These are phyloP conservation scores for Closterium sp. DNA, from an alignment of 139 green algal genomes.

Conservation along the genomic window DNA sequence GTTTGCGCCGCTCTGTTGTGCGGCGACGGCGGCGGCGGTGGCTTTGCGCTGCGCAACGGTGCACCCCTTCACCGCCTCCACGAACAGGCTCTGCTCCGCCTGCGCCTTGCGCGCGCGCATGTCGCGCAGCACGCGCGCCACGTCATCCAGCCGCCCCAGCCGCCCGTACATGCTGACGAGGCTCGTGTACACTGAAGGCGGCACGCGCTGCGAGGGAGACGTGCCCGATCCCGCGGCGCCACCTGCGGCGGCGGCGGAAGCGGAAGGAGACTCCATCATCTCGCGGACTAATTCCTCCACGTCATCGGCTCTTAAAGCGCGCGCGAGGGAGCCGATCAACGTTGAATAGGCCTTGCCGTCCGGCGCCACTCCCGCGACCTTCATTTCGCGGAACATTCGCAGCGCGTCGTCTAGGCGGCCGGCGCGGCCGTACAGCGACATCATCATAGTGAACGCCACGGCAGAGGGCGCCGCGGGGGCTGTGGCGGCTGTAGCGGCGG, in stretches of 20 bases:
- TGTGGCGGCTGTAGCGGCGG: background rate
- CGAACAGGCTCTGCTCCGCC: background rate
- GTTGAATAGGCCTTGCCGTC: slow-evolving; percentile 7
- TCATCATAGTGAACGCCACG: slow-evolving; percentile 18
- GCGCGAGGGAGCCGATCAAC: background rate
- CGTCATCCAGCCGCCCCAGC: background rate
- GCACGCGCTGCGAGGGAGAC: background rate
- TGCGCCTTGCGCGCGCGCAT: slow-evolving; percentile 2
- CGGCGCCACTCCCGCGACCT: background rate
- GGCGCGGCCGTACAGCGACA: background rate
- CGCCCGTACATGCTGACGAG: slow-evolving; percentile 8
- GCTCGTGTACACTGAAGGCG: background rate
- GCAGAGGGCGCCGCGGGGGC: background rate
- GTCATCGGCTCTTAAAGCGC: background rate
- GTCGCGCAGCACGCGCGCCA: slow-evolving; percentile 11
- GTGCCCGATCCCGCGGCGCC: background rate
- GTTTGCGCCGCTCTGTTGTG: background rate
- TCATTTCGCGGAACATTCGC: slow-evolving; percentile 13
- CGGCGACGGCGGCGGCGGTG: background rate
- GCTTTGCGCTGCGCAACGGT: background rate
- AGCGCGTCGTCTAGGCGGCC: slow-evolving; percentile 14
- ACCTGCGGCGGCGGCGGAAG: background rate
- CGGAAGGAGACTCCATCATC: background rate
- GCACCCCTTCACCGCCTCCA: background rate
- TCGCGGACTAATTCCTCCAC: slow-evolving; percentile 1